Evolutionary conservation across 192 early-diverging fungal genomes (phyloP), one percentile per base, ranked within the genome.

Genomic region (Coemansia sp.): DNA sequence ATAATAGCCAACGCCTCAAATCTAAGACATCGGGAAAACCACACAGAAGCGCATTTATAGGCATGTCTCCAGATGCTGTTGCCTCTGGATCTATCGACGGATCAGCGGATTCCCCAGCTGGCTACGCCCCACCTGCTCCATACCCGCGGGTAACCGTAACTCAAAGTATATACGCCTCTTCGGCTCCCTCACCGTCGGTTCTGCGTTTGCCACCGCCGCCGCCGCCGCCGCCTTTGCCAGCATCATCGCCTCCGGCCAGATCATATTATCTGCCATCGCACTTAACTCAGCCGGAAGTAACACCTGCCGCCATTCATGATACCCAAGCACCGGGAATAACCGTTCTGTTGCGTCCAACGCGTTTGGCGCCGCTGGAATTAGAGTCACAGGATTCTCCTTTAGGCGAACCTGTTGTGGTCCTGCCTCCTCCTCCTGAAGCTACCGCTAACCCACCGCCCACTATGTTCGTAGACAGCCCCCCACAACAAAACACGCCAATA

Each of bases 401-500:
- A 23, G 24, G 24, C 5, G 51, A 23, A 16, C 24, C 21, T 14
- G 14, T 26, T 26, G 11, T 53, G 11, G 4, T 53, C 10, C 21
- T 53, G 23, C 51, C 51, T 9, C 24, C 51, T 26, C 23, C 51
- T 9, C 14, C 51, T 10, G 51, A 53, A 23, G 10, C 51, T 53
- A 23, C 24, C 51, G 9, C 8, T 10, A 33, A 16, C 23, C 41
- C 44, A 0, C n/a, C n/a, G n/a, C 35, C 38, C 23, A 18, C 45
- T 23, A 69, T 59, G 41, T 44, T 65, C 12, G 53, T 63, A 0
- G 72, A 73, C 48, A 69, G 36, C 20, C 33, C 58, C 16, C 59
- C 55, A 36, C 66, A 53, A 26, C 62, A 58, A 10, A 65, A 57
- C 44, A 68, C 66, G 11, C 68, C 69, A 10, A 75, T 80, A 6